A percentile compares a stretch with the other conserved stretches of the same genome.
Conservation (phyloP, 2,329 filamentous ascomycete species). For the Colletotrichum truncatum region DNA sequence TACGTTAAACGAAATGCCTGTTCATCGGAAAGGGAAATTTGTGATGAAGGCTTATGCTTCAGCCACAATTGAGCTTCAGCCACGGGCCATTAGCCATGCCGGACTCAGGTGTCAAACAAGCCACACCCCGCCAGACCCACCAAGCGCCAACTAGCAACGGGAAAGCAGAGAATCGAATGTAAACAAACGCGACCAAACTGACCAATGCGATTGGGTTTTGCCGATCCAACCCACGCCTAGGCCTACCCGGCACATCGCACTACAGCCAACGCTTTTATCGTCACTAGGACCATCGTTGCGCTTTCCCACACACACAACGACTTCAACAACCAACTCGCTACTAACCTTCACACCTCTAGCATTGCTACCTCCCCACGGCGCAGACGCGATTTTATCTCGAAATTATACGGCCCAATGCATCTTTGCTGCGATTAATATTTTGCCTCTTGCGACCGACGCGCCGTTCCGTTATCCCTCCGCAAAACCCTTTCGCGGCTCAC, state of each 20-base stretch:
- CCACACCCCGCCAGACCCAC: slow-evolving; percentile 31
- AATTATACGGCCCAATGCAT: slow-evolving; percentile 17
- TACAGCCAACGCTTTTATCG: slow-evolving; percentile 13
- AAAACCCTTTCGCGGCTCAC: neutral
- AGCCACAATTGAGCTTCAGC: neutral
- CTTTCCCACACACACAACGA: neutral
- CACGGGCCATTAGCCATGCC: neutral
- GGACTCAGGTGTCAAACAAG: neutral
- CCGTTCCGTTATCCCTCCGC: neutral
- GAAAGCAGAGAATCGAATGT: slow-evolving; percentile 27
- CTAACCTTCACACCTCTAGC: slow-evolving; percentile 5
- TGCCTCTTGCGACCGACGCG: slow-evolving; percentile 28
- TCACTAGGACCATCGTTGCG: neutral
- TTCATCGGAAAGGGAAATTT: no score
- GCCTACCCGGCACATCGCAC: no score
- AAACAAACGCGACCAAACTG: slow-evolving; percentile 32
- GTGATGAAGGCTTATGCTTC: neutral
- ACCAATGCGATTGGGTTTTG: slow-evolving; percentile 19
- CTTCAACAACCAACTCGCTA: neutral
- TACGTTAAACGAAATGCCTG: no score
- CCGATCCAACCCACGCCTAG: slow-evolving; percentile 4
- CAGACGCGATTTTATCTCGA: neutral
- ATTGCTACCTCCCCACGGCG: neutral
- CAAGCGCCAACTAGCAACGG: slow-evolving; percentile 27
- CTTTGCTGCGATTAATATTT: slow-evolving; percentile 20